These are phyloP conservation scores for Salvia splendens DNA, from an alignment of 257 asterid species.

Conservation along the genomic window DNA sequence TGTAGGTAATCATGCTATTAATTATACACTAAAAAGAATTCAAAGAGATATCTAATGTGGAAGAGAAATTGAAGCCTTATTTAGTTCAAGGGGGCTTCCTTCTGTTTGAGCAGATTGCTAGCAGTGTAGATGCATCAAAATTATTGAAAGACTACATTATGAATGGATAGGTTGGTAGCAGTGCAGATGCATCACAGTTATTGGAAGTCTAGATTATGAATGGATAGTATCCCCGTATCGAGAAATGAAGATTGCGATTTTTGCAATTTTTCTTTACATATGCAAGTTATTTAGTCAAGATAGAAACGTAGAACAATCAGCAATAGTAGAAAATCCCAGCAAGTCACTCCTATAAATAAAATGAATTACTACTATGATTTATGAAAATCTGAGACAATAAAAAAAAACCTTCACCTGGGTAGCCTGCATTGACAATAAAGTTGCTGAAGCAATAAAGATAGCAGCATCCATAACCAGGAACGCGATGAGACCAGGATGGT, in stretches of 20 bases:
- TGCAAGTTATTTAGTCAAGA: too few species aligned
- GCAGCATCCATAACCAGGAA: conserved; percentile 73
- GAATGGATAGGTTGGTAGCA: too few species aligned
- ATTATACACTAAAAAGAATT: not conserved
- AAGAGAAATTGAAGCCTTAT: conserved; percentile 2
- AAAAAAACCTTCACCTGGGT: conserved; percentile 56
- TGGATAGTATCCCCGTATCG: not conserved
- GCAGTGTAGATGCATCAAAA: too few species aligned
- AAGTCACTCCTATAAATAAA: not conserved
- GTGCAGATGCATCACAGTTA: not conserved
- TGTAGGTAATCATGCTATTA: not conserved
- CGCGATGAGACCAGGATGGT: conserved; percentile 66
- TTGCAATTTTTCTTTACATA: too few species aligned
- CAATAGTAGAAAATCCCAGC: not conserved
- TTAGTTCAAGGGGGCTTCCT: not conserved
- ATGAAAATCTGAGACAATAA: conserved; percentile 17
- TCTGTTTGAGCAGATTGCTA: not conserved
- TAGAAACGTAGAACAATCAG: conserved; percentile 2
- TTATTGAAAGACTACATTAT: too few species aligned
- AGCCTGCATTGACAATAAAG: conserved; percentile 62
- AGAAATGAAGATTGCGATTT: not conserved
- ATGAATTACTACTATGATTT: conserved; percentile 1
- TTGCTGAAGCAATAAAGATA: conserved; percentile 62
- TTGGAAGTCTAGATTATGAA: not conserved
- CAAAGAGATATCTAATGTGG: not conserved